Conservation (phyloP, 352 stramenopile species). For the Nothophytophthora sp. region DNA sequence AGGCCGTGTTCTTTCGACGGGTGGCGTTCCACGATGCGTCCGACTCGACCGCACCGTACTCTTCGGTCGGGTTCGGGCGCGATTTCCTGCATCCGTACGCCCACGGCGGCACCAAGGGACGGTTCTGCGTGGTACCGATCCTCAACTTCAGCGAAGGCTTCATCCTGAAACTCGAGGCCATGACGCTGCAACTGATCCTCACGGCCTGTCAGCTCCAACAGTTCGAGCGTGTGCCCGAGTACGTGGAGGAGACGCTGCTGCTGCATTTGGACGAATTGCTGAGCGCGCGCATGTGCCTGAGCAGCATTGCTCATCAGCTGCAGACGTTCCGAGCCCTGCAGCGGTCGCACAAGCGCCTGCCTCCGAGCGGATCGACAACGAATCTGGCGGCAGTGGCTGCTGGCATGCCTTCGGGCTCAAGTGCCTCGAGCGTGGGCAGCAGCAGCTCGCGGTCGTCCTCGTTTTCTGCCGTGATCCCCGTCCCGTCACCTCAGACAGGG, state of each 20-base stretch:
- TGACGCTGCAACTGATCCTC: constrained; percentile 73
- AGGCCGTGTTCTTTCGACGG: constrained; percentile 76
- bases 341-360: constrained; percentile 35
- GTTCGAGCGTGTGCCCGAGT: constrained; percentile 74
- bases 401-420: constrained; percentile 22
- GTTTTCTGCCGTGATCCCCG: constrained; percentile 31
- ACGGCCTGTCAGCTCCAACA: constrained; percentile 79
- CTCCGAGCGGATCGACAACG: constrained; percentile 29
- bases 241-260: constrained; percentile 66
- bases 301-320: constrained; percentile 72
- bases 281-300: constrained; percentile 73
- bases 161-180: constrained; percentile 63
- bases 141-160: constrained; percentile 84
- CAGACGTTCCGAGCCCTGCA: constrained; percentile 66
- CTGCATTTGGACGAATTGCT: constrained; percentile 76
- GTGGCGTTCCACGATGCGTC: constrained; percentile 66
- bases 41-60: constrained; percentile 26
- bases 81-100: constrained; percentile 28
- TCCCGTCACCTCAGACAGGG: constrained; percentile 29
- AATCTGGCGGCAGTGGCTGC: constrained; percentile 18
- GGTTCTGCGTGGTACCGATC: constrained; percentile 77
- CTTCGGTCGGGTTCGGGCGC: constrained; percentile 24
- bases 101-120: constrained; percentile 26
- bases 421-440: constrained; percentile 30
- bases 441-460: constrained; percentile 44